These are phyloP conservation scores for Annulohypoxylon stygium DNA, from an alignment of 495 filamentous ascomycete species.

Conservation along the genomic window DNA sequence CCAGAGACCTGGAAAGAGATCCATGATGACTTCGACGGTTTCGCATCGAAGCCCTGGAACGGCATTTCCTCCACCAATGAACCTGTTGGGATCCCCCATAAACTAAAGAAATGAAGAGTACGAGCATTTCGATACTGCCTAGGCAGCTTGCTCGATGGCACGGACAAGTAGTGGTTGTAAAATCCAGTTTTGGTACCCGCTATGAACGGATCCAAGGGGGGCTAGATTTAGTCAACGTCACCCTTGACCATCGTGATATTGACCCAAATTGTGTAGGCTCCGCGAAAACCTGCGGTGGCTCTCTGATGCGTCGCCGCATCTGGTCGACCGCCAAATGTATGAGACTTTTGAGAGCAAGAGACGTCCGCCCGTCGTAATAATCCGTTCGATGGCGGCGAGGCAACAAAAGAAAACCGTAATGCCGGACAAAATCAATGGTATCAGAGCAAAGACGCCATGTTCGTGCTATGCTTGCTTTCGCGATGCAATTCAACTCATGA, in stretches of 20 bases:
- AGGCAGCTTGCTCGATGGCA: constrained; percentile 38
- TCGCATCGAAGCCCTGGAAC: constrained; percentile 15
- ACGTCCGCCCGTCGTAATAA: constrained; percentile 34
- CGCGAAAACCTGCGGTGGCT: constrained; percentile 5
- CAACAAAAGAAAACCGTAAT: constrained; percentile 53
- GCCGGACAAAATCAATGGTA: constrained; percentile 54
- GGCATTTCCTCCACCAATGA: constrained; percentile 27
- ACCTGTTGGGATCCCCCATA: constrained; percentile 25
- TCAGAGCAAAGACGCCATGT: constrained; percentile 54
- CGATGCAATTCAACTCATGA: constrained; percentile 55
- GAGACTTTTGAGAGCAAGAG: constrained; percentile 31
- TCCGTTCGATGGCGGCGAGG: constrained; percentile 35
- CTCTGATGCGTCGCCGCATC: constrained; percentile 22
- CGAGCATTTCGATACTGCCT: constrained; percentile 27
- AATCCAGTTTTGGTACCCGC: constrained; percentile 9
- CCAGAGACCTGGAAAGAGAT: constrained; percentile 22
- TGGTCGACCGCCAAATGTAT: constrained; percentile 17
- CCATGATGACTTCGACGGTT: constrained; percentile 15
- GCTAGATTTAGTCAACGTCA: constrained; percentile 19
- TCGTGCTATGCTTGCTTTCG: constrained; percentile 57
- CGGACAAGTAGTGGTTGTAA: constrained; percentile 28
- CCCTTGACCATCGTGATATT: constrained; percentile 19
- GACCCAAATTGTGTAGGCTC: constrained; percentile 14
- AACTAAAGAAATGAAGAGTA: constrained; percentile 47
- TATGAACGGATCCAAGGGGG: constrained; percentile 1